These are phyloP conservation scores for Amphirosellinia nigrospora DNA, from an alignment of 495 filamentous ascomycete genomes.

Conservation along the genomic window DNA sequence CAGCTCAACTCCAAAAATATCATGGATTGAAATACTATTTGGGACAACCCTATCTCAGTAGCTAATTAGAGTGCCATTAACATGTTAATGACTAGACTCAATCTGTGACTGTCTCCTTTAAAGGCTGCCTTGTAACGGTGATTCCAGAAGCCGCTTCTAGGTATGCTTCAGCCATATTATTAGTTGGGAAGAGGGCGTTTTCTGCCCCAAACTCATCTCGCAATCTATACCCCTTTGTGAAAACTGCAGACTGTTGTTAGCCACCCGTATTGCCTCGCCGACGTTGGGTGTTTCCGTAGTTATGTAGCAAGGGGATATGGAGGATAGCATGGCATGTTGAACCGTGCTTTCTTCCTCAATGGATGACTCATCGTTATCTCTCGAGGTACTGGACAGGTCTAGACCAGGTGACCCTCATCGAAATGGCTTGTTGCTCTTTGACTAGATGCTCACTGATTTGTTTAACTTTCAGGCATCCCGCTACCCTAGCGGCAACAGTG, in stretches of 20 bases:
- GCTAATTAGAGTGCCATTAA: not conserved
- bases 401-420: not conserved
- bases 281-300: not conserved
- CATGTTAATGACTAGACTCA: not conserved
- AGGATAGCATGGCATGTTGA: not conserved
- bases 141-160: not conserved
- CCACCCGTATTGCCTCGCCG: not conserved
- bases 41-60: not conserved
- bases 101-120: not conserved
- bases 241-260: not conserved
- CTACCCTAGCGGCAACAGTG: not conserved
- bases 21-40: not conserved
- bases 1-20: not conserved
- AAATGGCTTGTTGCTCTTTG: not conserved
- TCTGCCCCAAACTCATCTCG: conserved; percentile 1
- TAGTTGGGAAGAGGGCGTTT: not conserved
- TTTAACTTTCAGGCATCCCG: not conserved
- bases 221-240: conserved; percentile 1
- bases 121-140: conserved; percentile 6
- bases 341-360: not conserved
- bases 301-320: not conserved
- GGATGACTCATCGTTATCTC: not conserved
- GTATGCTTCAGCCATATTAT: not conserved
- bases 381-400: not conserved
- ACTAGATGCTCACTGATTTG: not conserved